Conservation (phyloP, 169 alveolate genomes). For the Fabrea salina region DNA sequence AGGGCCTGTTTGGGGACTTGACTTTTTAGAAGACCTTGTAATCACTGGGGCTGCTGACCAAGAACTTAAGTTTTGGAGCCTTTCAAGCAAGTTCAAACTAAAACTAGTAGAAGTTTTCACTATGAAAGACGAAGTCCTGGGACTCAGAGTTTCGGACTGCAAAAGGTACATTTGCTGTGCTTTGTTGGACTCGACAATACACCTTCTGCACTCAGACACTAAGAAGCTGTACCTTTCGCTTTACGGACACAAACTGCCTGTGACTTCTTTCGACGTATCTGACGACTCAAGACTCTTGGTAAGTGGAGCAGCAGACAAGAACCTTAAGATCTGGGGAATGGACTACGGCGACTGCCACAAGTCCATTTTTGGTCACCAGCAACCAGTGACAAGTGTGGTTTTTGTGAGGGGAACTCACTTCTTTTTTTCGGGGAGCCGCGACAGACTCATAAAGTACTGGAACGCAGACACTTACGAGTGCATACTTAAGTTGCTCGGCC, state of each 20-base stretch:
- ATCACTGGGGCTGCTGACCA: slow-evolving; percentile 68
- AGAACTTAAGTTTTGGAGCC: slow-evolving; percentile 62
- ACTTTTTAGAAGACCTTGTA: slow-evolving; percentile 45
- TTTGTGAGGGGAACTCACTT: slow-evolving; percentile 83
- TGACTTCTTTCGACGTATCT: slow-evolving; percentile 73
- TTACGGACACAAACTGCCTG: slow-evolving; percentile 85
- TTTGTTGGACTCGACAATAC: slow-evolving; percentile 70
- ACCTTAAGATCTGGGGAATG: slow-evolving; percentile 87
- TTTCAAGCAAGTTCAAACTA: slow-evolving; percentile 32
- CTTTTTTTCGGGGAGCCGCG: slow-evolving; percentile 76
- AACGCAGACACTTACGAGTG: slow-evolving; percentile 82
- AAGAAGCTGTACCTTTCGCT: slow-evolving; percentile 74
- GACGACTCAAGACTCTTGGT: slow-evolving; percentile 72
- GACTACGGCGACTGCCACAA: slow-evolving; percentile 87
- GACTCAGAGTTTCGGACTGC: slow-evolving; percentile 62
- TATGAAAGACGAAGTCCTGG: slow-evolving; percentile 68
- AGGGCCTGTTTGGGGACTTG: slow-evolving; percentile 54
- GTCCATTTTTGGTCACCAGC: slow-evolving; percentile 77
- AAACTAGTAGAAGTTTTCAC: slow-evolving; percentile 38
- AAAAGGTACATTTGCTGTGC: slow-evolving; percentile 69
- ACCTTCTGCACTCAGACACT: slow-evolving; percentile 68
- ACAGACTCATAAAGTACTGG: slow-evolving; percentile 73
- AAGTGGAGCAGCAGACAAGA: slow-evolving; percentile 83
- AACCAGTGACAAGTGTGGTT: slow-evolving; percentile 73
- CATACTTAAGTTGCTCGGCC: slow-evolving; percentile 63